Conservation (phyloP, 257 asterid species). For the Salvia miltiorrhiza region DNA sequence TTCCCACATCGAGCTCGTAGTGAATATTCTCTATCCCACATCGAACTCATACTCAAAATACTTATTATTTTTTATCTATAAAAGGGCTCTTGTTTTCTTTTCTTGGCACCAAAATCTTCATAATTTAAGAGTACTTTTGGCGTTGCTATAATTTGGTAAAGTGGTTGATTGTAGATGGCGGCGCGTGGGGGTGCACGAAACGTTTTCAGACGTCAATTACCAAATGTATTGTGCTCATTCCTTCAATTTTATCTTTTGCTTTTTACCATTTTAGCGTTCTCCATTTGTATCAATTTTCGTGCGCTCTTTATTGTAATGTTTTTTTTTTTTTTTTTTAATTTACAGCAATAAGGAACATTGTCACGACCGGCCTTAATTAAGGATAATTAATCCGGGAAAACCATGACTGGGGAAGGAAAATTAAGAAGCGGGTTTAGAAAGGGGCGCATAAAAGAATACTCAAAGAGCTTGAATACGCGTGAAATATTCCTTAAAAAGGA, state of each 20-base stretch:
- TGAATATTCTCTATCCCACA: not conserved
- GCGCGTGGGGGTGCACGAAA: not conserved
- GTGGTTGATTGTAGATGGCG: not conserved
- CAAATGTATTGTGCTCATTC: constrained; percentile 3
- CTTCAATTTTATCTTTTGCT: not conserved
- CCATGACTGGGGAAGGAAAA: too few species aligned
- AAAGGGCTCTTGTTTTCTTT: not conserved
- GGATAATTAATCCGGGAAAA: too few species aligned
- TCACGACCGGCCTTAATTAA: too few species aligned
- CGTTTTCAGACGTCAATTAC: not conserved
- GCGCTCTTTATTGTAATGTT: not conserved
- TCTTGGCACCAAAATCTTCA: not conserved
- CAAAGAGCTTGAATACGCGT: too few species aligned
- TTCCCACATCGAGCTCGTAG: not conserved
- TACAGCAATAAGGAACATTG: too few species aligned
- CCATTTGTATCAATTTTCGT: not conserved
- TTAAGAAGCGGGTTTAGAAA: too few species aligned
- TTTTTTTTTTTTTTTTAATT: not conserved
- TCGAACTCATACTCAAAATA: not conserved
- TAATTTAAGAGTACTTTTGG: not conserved
- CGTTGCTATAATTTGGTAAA: not conserved
- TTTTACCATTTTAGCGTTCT: not conserved
- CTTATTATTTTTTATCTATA: not conserved
- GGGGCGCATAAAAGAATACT: too few species aligned
- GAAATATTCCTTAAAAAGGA: too few species aligned